phyloP scores from a whole-genome alignment of 148 eudicot species.

The Rhododendron simsii region DNA sequence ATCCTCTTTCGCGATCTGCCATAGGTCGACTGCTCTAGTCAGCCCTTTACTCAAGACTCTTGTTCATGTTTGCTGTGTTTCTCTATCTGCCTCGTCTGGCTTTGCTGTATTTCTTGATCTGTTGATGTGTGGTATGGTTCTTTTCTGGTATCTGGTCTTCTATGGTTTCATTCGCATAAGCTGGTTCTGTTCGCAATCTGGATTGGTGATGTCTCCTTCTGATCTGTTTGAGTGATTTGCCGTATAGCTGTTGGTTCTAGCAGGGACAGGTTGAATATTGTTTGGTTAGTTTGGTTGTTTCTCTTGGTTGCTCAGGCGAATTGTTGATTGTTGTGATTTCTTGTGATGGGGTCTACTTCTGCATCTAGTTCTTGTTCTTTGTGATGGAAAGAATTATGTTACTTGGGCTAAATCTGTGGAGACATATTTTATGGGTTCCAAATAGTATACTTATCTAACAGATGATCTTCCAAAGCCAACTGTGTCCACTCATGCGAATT shows the following conservation, averaged over 20 bases:
- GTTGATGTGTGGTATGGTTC: no score
- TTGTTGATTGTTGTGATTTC: neutral
- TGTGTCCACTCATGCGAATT: neutral
- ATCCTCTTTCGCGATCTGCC: no score
- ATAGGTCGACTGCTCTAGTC: no score
- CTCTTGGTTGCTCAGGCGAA: neutral
- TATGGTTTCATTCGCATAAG: no score
- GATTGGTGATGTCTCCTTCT: no score
- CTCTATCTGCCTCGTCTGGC: no score
- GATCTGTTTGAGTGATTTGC: no score
- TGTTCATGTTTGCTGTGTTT: no score
- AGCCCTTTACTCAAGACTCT: no score
- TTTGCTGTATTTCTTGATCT: no score
- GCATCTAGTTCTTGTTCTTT: neutral
- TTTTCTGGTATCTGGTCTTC: no score
- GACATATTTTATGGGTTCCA: neutral
- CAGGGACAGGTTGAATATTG: neutral
- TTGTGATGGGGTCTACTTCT: neutral
- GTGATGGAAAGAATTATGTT: neutral
- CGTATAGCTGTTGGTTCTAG: neutral
- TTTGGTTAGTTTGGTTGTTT: neutral
- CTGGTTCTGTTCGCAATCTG: no score
- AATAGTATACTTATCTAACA: neutral
- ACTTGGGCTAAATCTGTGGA: neutral
- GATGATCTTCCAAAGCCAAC: neutral